A percentile compares a stretch with the other conserved stretches of the same genome.
Conservation (phyloP, 2,329 filamentous ascomycete species). For the Aspergillus neotritici region DNA sequence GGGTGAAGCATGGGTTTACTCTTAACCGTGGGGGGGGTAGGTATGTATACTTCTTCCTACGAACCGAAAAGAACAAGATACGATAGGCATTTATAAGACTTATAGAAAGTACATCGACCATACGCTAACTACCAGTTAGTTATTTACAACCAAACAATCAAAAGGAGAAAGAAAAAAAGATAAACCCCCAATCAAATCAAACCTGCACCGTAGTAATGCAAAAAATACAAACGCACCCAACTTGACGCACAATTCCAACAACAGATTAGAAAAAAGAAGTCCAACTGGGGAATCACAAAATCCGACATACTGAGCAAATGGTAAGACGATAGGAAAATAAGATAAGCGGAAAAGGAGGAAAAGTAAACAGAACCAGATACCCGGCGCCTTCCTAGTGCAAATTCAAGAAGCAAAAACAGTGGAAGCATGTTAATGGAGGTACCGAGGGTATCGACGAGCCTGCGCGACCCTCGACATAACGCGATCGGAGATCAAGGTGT, state of each 20-base stretch:
- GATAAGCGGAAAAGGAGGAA: not conserved
- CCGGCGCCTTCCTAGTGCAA: no score
- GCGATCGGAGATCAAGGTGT: not conserved
- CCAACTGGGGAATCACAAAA: slow-evolving; percentile 16
- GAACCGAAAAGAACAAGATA: not conserved
- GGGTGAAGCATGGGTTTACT: no score
- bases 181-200: not conserved
- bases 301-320: not conserved
- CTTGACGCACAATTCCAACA: slow-evolving; percentile 7
- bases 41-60: not conserved
- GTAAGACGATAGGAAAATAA: not conserved
- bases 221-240: slow-evolving; percentile 1
- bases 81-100: not conserved
- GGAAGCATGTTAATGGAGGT: no score
- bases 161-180: not conserved
- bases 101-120: no score
- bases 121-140: not conserved
- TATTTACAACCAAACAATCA: not conserved
- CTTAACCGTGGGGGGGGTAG: not conserved
- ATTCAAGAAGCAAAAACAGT: no score
- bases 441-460: slow-evolving; percentile 13
- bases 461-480: slow-evolving; percentile 8
- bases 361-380: slow-evolving; percentile 1
- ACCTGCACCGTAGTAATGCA: not conserved
- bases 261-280: slow-evolving; percentile 1